phyloP scores from a whole-genome alignment of 768 basidiomycete species.

The Lactarius hatsudake region DNA sequence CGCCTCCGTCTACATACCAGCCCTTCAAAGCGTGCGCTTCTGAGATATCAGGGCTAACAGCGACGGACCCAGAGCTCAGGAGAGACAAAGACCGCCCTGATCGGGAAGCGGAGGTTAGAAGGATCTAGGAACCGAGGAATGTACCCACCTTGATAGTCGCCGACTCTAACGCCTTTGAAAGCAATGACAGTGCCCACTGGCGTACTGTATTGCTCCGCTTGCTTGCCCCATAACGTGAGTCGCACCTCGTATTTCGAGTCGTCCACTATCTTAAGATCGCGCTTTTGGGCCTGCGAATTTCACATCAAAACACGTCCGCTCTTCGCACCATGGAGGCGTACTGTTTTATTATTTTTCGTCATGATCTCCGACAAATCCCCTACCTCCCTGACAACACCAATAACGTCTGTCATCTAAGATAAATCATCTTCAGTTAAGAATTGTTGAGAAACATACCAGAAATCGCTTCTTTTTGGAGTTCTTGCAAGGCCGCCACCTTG shows the following conservation, averaged over 20 bases:
- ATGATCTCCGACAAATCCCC: slow-evolving; percentile 66
- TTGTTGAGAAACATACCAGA: slow-evolving; percentile 55
- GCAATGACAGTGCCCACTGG: slow-evolving; percentile 72
- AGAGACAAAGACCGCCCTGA: slow-evolving; percentile 82
- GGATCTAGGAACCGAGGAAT: slow-evolving; percentile 14
- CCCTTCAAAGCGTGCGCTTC: slow-evolving; percentile 84
- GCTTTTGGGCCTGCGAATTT: slow-evolving; percentile 66
- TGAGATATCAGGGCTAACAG: slow-evolving; percentile 87
- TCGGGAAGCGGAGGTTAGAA: slow-evolving; percentile 10
- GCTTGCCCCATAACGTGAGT: slow-evolving; percentile 93
- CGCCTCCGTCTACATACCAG: slow-evolving; percentile 83
- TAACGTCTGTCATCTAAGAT: slow-evolving; percentile 59
- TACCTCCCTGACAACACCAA: slow-evolving; percentile 82
- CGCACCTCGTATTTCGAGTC: slow-evolving; percentile 72
- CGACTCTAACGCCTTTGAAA: slow-evolving; percentile 91
- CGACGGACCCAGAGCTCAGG: slow-evolving; percentile 76
- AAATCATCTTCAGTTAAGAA: not conserved
- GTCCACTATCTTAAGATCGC: slow-evolving; percentile 88
- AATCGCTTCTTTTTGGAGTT: slow-evolving; percentile 71
- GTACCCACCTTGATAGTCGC: slow-evolving; percentile 77
- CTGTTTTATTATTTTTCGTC: slow-evolving; percentile 71
- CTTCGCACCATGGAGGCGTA: slow-evolving; percentile 10
- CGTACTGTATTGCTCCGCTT: slow-evolving; percentile 76
- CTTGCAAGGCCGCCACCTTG: slow-evolving; percentile 57
- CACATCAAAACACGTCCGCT: not conserved